A percentile compares a stretch with the other conserved stretches of the same genome.
phyloP scores from a whole-genome alignment of 148 eudicot species.

The Camellia lanceoleosa region DNA sequence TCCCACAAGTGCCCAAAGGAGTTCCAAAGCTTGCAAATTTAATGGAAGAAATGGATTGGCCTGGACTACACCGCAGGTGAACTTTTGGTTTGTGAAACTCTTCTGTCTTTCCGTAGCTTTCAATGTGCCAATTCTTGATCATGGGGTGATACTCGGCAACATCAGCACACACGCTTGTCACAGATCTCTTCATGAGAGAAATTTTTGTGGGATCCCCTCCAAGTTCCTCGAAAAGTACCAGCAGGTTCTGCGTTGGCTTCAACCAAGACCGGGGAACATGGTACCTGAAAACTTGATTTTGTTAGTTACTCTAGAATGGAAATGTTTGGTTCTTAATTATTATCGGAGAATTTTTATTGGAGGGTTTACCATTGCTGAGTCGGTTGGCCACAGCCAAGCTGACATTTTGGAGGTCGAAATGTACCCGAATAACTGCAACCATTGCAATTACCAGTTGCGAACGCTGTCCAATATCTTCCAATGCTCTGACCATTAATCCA shows the following conservation, averaged over 20 bases:
- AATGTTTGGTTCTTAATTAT: not conserved
- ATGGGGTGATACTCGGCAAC: slow-evolving; percentile 71
- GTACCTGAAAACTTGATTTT: slow-evolving; percentile 39
- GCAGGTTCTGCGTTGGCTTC: slow-evolving; percentile 59
- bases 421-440: slow-evolving; percentile 70
- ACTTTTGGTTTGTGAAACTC: slow-evolving; percentile 58
- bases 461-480: slow-evolving; percentile 83
- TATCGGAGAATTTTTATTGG: not conserved
- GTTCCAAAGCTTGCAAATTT: slow-evolving; percentile 91
- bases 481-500: slow-evolving; percentile 95
- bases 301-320: not conserved
- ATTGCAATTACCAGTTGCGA: slow-evolving; percentile 64
- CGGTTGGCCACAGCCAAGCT: slow-evolving; percentile 82
- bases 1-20: slow-evolving; percentile 81
- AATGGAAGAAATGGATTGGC: slow-evolving; percentile 70
- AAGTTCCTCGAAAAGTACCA: slow-evolving; percentile 86
- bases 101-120: slow-evolving; percentile 46
- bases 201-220: slow-evolving; percentile 83
- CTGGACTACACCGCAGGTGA: slow-evolving; percentile 55
- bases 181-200: slow-evolving; percentile 60
- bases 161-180: slow-evolving; percentile 60
- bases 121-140: slow-evolving; percentile 60
- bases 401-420: slow-evolving; percentile 73
- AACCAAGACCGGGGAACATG: slow-evolving; percentile 96
- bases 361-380: slow-evolving; percentile 81